These are phyloP conservation scores for Penicillium salamii DNA, from an alignment of 495 filamentous ascomycete species.

Conservation along the genomic window DNA sequence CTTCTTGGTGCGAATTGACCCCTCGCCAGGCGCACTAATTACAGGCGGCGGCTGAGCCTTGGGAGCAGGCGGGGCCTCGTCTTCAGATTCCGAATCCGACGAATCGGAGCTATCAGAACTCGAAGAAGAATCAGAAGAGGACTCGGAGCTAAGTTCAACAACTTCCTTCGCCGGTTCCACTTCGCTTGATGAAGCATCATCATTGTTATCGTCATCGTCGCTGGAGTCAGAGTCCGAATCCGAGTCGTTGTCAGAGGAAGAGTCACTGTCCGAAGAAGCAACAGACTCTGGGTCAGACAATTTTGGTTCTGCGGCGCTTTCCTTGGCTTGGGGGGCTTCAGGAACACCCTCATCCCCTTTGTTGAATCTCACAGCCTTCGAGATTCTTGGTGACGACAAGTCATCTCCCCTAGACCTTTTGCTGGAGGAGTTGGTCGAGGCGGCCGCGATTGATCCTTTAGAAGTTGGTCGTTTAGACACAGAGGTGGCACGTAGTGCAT, in stretches of 20 bases:
- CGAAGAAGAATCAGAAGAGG: not conserved
- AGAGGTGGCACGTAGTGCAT: constrained; percentile 17
- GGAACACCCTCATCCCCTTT: constrained; percentile 11
- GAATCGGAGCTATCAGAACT: constrained; percentile 5
- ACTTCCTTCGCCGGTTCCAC: not conserved
- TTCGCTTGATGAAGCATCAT: constrained; percentile 21
- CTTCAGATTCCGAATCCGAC: constrained; percentile 12
- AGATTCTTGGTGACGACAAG: constrained; percentile 23
- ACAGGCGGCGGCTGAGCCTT: not conserved
- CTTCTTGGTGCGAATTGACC: constrained; percentile 48
- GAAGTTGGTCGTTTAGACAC: constrained; percentile 22
- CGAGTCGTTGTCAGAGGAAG: constrained; percentile 14
- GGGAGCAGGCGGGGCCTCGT: not conserved
- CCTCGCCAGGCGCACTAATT: constrained; percentile 36
- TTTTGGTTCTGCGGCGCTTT: not conserved
- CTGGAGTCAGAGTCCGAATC: not conserved
- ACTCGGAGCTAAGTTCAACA: not conserved
- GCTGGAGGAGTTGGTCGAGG: constrained; percentile 29
- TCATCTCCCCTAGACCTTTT: constrained; percentile 24
- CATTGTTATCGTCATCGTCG: constrained; percentile 7
- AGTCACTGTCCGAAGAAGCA: constrained; percentile 23
- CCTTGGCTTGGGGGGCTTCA: not conserved
- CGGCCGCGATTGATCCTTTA: constrained; percentile 14
- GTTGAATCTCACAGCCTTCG: constrained; percentile 37
- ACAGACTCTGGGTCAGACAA: constrained; percentile 5